Evolutionary conservation across 768 basidiomycete species (phyloP).

Genomic region (Pleurotus ostreatus): DNA sequence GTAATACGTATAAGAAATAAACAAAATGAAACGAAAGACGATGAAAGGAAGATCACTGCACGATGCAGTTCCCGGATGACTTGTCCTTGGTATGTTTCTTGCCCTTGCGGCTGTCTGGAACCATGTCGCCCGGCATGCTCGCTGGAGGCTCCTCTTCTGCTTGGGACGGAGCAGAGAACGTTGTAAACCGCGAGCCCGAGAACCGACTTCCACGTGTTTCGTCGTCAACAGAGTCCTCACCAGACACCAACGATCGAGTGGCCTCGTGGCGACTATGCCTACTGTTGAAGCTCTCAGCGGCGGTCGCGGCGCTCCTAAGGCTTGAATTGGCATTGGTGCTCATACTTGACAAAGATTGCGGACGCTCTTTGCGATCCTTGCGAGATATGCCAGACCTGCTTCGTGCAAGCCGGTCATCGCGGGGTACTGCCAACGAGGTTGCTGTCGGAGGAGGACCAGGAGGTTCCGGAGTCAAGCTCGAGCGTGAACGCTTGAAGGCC

Average conservation of each 20-base stretch:
- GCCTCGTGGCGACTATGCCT: slow-evolving; percentile 16
- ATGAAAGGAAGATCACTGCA: slow-evolving; percentile 33
- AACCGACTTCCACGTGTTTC: slow-evolving; percentile 6
- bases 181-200: slow-evolving; percentile 25
- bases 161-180: slow-evolving; percentile 27
- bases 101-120: slow-evolving; percentile 26
- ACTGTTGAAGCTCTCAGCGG: slow-evolving; percentile 38
- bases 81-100: slow-evolving; percentile 33
- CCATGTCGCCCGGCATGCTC: slow-evolving; percentile 32
- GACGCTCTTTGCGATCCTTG: slow-evolving; percentile 40
- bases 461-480: slow-evolving; percentile 48
- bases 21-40: slow-evolving; percentile 11
- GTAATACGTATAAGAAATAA: slow-evolving; percentile 10
- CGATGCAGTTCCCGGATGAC: slow-evolving; percentile 40
- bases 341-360: slow-evolving; percentile 56
- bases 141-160: slow-evolving; percentile 22
- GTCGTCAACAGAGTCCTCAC: slow-evolving; percentile 13
- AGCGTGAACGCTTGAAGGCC: slow-evolving; percentile 61
- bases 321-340: slow-evolving; percentile 55
- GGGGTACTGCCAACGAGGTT: slow-evolving; percentile 19
- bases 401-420: slow-evolving; percentile 13
- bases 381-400: slow-evolving; percentile 19
- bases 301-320: slow-evolving; percentile 52
- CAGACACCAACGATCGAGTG: slow-evolving; percentile 28
- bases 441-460: slow-evolving; percentile 25